Percentiles rank a stretch among this genome's conserved stretches.
Evolutionary conservation across 2,329 filamentous ascomycete genomes (phyloP).

Genomic region (Diatrype stigma): DNA sequence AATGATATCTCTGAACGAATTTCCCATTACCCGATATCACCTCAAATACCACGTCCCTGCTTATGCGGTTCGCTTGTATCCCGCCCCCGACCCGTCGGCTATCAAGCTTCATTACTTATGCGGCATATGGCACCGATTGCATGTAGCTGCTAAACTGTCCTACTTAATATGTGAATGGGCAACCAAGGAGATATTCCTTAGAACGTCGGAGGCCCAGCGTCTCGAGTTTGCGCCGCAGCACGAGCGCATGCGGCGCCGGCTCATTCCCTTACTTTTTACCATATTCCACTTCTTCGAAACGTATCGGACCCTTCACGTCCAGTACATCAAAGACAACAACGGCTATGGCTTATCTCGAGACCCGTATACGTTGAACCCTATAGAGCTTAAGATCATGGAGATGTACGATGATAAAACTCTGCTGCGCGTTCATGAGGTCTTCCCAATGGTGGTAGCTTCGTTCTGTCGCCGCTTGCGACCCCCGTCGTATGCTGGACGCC

Average conservation of each 20-base stretch:
- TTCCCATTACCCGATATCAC: conserved; percentile 58
- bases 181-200: conserved; percentile 61
- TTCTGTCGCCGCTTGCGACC: conserved; percentile 60
- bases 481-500: conserved; percentile 59
- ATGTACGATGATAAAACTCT: conserved; percentile 63
- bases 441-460: conserved; percentile 60
- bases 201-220: conserved; percentile 51
- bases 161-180: conserved; percentile 61
- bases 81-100: conserved; percentile 40
- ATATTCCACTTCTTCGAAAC: conserved; percentile 66
- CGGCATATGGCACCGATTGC: conserved; percentile 61
- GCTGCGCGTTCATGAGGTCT: conserved; percentile 59
- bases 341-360: conserved; percentile 47
- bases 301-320: conserved; percentile 55
- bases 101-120: conserved; percentile 59
- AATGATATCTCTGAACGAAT: conserved; percentile 57
- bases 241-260: conserved; percentile 59
- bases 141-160: conserved; percentile 60
- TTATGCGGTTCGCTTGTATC: conserved; percentile 58
- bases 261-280: conserved; percentile 61
- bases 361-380: conserved; percentile 59
- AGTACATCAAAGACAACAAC: conserved; percentile 51
- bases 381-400: conserved; percentile 57
- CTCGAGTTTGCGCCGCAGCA: conserved; percentile 56
- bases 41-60: conserved; percentile 55